Evolutionary conservation across 2,329 filamentous ascomycete species (phyloP), one percentile per base, ranked within the genome.

Genomic region (Scedosporium apiospermum): DNA sequence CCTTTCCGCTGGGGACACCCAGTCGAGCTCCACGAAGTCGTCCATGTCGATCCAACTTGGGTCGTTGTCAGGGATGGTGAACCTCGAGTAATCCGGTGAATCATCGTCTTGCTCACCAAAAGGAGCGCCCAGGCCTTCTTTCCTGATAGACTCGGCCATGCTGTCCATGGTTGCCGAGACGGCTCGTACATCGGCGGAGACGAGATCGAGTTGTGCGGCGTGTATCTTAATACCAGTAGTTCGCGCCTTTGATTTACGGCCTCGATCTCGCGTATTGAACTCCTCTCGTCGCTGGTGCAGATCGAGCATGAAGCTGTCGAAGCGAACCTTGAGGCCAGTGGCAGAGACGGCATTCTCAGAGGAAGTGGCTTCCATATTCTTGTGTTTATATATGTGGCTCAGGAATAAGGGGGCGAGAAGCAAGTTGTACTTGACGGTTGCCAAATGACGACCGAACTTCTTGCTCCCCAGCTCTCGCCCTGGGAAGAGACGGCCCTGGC

Each of bases 1-100:
- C 38, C 89, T 86, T 70, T 96, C 91, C 14, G 91, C 89, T 0
- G 93, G 93, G 26, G 97, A 76, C 62, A 96, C 93, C 93, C 93
- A 98, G 72, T 97, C 96, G 23, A 99, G 78, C 73, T 99, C 95
- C 34, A 99, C 93, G 74, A 99, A 99, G 72, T 99, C 95, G 71
- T 99, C 95, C 92, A 99, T 98, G 70, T 99, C 95, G 65, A 99
- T 93, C 95, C 95, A 99, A 62, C 88, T 92, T 67, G 92, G 87
- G 70, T 99, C 95, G 62, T 96, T 90, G 72, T 99, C 95, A 0
- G 95, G 93, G 59, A 99, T 99, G 0, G 88, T 93, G 71, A 99
- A 99, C 61, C 89, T 88, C 0, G 93, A 96, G 59, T 96, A 80
- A 71, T 93, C 88, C 3, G 84, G 84, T 6, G 83, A 82, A 7